Evolutionary conservation across 2,329 filamentous ascomycete genomes (phyloP), one percentile per base, ranked within the genome.

Genomic region (Neonectria faginata): DNA sequence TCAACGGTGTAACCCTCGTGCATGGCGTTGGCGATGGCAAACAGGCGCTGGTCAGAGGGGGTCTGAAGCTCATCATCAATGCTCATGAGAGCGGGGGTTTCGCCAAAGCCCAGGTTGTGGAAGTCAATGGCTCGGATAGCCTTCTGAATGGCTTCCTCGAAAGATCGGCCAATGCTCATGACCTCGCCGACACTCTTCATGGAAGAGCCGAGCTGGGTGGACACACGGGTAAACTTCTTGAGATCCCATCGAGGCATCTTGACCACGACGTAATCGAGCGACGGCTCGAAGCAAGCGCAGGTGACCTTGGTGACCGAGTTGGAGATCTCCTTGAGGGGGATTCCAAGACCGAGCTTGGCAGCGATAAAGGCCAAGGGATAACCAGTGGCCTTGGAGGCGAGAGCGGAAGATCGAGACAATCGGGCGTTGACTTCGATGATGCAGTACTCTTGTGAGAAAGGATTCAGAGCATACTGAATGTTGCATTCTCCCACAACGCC

Each of bases 131-230:
- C 91, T 55, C 96, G 91, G 74, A 99, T 99, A 20, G 96, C 96
- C 81, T 98, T 99, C 75, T 99, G 96, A 45, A 99, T 97, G 9
- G 96, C 96, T 81, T 99, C 96, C 80, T 99, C 96, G 73, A 99
- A 99, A 0, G 92, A 97, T 70, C 96, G 86, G 62, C 96, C 96
- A 72, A 99, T 97, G 75, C 92, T 95, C 96, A 99, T 98, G 70
- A 99, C 96, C 79, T 99, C 96, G 76, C 96, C 96, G 57, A 99
- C 94, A 87, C 93, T 97, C 90, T 98, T 99, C 96, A 99, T 99
- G 12, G 95, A 97, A 3, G 96, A 98, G 31, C 94, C 95, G 25
- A 99, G 91, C 76, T 97, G 91, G 1, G 94, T 98, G 4, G 95
- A 98, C 22, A 98, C 96, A 70, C 96, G 90, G 29, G 93, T 97